Base-by-base conservation (phyloP, 2,329 filamentous ascomycete species). In the Microcyclospora tardicrescens region DNA sequence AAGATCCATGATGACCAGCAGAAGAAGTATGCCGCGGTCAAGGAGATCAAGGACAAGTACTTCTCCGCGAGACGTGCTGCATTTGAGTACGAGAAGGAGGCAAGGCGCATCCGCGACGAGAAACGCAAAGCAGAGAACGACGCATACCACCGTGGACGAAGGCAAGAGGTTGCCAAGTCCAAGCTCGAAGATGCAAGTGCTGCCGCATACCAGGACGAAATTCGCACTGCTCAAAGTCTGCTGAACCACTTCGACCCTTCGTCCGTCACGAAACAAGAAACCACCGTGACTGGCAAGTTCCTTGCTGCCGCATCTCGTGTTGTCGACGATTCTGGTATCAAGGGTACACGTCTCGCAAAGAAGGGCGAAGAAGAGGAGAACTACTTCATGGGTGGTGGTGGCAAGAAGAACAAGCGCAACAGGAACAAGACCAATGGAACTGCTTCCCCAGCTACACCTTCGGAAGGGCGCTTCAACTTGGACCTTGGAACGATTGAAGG, bases 401-500 rank as follows among this genome's bases (percentile, higher is more conserved):
- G 77, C 42, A 84, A 84, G 71, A 91, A 89, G 83, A 89, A 39
- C 86, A 95, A 38, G 81, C 84, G 48, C 93, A 91, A 67, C 77
- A 89, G 46, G 69, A 34, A 77, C 40, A 83, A 84, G 71, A 87
- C 87, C 72, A 81, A 81, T 50, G 73, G 73, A 56, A 66, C 60
- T 45, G 61, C 63, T 40, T 66, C 66, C 38, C 63, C 69, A 28
- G 63, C 69, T 32, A 15, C 30, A 4, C 61, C 67, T 12, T 57
- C 68, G 36, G 61, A 68, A 27, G 57, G 64, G 47, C 81, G 79
- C 58, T 93, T 85, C 75, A 93, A 80, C 67, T 77, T 91, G 59
- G 89, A 84, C 52, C 81, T 91, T 36, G 84, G 86, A 42, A 80
- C 96, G 50, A 85, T 98, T 35, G 86, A 95, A 64, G 84, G 94